Evolutionary conservation across 352 stramenopile species (phyloP).

Genomic region (Phytophthora melonis): DNA sequence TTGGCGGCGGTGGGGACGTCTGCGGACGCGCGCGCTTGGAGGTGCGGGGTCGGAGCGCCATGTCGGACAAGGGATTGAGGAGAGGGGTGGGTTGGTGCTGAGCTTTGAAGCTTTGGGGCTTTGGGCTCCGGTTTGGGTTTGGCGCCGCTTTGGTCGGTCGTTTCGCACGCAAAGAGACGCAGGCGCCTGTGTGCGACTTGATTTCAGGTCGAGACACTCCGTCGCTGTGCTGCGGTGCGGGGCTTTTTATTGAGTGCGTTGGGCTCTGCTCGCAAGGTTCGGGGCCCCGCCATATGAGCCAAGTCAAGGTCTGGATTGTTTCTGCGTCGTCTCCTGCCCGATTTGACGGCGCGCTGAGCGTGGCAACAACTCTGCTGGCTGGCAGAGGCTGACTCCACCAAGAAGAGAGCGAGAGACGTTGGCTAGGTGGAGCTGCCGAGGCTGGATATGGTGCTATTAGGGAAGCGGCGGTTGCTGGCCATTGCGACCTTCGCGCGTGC

Average conservation of each 20-base stretch:
- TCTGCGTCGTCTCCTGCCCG: conserved; percentile 35
- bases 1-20: conserved; percentile 26
- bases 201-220: conserved; percentile 26
- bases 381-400: conserved; percentile 13
- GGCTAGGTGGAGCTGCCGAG: neutral
- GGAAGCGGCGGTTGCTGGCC: neutral
- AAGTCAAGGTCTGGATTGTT: conserved; percentile 41
- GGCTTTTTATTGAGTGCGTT: conserved; percentile 2
- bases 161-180: conserved; percentile 46
- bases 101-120: neutral
- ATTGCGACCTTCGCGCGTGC: conserved; percentile 19
- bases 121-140: neutral
- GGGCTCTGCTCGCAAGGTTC: neutral
- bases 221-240: neutral
- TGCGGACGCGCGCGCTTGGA: conserved; percentile 38
- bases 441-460: neutral
- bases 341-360: conserved; percentile 24
- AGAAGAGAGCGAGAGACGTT: neutral
- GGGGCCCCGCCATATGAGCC: conserved; percentile 23
- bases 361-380: neutral
- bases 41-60: conserved; percentile 29
- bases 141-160: conserved; percentile 24
- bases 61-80: conserved; percentile 11
- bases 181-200: conserved; percentile 11
- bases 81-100: neutral